A percentile compares a stretch with the other conserved stretches of the same genome.
Evolutionary conservation across 495 filamentous ascomycete genomes (phyloP).

Genomic region (Parachaetomium inaequale): DNA sequence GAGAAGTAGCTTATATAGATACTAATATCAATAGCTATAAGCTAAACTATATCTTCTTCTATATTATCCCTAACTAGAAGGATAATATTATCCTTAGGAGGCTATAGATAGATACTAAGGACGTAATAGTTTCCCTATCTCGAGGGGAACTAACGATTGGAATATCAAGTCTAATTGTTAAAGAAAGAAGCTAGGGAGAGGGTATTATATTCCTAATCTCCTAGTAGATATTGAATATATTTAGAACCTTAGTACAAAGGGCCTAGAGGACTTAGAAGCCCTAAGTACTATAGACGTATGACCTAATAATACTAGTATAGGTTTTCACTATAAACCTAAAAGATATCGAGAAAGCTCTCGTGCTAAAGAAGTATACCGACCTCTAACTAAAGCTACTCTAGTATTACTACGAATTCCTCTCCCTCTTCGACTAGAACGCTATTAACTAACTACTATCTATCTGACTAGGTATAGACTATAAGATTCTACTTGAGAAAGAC

Average conservation of each 20-base stretch:
- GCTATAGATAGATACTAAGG: neutral
- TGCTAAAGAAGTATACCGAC: neutral
- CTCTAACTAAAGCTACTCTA: neutral
- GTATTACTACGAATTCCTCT: neutral
- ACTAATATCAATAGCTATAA: neutral
- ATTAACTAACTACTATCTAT: neutral
- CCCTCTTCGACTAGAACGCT: neutral
- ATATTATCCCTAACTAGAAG: neutral
- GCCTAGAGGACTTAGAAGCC: neutral
- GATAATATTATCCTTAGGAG: neutral
- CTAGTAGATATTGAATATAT: neutral
- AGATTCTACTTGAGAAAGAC: neutral
- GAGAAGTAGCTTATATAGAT: neutral
- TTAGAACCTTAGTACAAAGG: neutral
- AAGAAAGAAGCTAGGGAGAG: neutral
- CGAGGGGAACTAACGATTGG: neutral
- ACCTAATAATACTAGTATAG: neutral
- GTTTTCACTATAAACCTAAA: neutral
- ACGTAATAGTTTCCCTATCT: neutral
- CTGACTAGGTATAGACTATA: neutral
- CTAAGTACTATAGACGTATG: no score
- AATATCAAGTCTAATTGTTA: neutral
- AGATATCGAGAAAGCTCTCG: slow-evolving; percentile 3
- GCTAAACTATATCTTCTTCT: neutral
- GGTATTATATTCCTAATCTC: no score